phyloP scores from a whole-genome alignment of 1,139 yeast genomes.

The Candida smagusa region DNA sequence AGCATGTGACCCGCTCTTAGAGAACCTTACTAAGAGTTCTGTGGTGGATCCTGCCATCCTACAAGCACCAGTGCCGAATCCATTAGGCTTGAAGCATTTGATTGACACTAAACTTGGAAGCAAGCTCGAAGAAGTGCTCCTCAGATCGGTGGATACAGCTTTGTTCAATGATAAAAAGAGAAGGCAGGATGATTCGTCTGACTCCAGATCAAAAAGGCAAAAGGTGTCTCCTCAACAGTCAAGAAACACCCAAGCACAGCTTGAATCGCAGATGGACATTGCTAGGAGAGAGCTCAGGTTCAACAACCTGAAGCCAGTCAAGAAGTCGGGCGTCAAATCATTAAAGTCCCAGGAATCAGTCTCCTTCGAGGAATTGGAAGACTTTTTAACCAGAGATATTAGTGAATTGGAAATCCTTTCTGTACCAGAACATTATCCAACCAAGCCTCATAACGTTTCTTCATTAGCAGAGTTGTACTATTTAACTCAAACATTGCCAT shows the following conservation, averaged over 20 bases:
- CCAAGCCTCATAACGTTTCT: slow-evolving; percentile 42
- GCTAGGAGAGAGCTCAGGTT: slow-evolving; percentile 5
- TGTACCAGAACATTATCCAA: slow-evolving; percentile 45
- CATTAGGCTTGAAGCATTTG: slow-evolving; percentile 7
- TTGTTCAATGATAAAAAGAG: slow-evolving; percentile 4
- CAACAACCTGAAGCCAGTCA: slow-evolving; percentile 5
- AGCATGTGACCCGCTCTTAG: slow-evolving; percentile 7
- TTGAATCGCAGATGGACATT: slow-evolving; percentile 1
- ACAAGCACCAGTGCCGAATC: slow-evolving; percentile 1
- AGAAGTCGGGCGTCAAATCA: slow-evolving; percentile 15
- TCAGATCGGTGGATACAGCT: slow-evolving; percentile 4
- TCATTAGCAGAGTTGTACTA: slow-evolving; percentile 85
- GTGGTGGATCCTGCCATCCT: slow-evolving; percentile 4
- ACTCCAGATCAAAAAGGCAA: slow-evolving; percentile 2
- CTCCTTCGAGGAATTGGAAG: slow-evolving; percentile 20
- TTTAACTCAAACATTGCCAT: slow-evolving; percentile 82
- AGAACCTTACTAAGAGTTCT: slow-evolving; percentile 3
- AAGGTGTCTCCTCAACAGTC: background rate
- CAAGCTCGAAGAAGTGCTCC: slow-evolving; percentile 5
- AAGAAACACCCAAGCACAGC: background rate
- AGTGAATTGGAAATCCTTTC: slow-evolving; percentile 36
- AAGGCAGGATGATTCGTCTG: slow-evolving; percentile 2
- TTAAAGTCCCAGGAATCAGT: slow-evolving; percentile 20
- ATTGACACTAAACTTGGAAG: slow-evolving; percentile 5
- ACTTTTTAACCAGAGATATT: slow-evolving; percentile 25